Evolutionary conservation across 208 protist species (phyloP).

Genomic region (Wallacemonas collosoma): DNA sequence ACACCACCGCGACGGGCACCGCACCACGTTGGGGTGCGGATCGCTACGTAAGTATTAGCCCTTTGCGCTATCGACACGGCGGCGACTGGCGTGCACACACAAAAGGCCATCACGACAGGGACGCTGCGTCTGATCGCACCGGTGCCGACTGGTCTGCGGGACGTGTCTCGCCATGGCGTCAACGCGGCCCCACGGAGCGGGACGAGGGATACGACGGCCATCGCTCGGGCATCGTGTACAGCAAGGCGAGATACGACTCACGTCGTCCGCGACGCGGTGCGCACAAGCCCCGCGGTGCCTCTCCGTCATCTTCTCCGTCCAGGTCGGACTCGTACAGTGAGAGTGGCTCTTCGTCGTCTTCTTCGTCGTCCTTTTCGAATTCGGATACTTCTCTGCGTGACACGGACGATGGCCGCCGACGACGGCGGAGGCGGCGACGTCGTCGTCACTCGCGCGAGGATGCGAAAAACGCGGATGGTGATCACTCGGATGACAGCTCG

Average conservation of each 20-base stretch:
- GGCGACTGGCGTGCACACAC: background rate
- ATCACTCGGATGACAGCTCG: background rate
- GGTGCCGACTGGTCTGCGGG: background rate
- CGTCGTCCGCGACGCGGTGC: background rate
- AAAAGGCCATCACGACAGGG: too few species aligned
- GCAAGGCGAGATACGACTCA: background rate
- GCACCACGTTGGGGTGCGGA: background rate
- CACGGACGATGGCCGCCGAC: background rate
- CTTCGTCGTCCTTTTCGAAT: background rate
- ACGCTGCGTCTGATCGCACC: background rate
- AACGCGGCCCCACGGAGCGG: background rate
- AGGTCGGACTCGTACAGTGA: background rate
- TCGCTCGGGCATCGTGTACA: conserved; percentile 5
- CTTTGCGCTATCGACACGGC: background rate
- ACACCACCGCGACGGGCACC: background rate
- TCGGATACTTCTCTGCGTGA: too few species aligned
- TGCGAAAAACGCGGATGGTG: background rate
- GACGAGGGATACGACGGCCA: background rate
- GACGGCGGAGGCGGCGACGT: background rate
- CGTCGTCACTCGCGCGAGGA: background rate
- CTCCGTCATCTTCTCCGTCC: too few species aligned
- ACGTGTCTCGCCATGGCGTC: background rate
- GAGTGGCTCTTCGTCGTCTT: background rate
- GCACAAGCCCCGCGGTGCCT: too few species aligned
- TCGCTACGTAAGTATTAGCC: conserved; percentile 8